Evolutionary conservation across 2,329 filamentous ascomycete genomes (phyloP).

Genomic region (Paecilomyces variotii): DNA sequence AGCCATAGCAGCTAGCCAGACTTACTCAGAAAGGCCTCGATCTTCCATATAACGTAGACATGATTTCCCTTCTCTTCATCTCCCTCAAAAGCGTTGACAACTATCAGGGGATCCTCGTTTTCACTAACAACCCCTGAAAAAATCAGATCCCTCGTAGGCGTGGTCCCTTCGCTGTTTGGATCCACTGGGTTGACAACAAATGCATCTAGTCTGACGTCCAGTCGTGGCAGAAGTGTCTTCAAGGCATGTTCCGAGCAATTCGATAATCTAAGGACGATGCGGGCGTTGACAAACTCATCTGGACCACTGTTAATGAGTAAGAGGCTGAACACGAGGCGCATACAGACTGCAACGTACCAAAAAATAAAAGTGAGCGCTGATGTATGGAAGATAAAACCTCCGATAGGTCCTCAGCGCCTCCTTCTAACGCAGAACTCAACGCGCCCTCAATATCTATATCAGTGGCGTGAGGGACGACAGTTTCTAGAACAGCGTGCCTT

Average conservation of each 20-base stretch:
- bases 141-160: slow-evolving; percentile 34
- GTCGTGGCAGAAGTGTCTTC: slow-evolving; percentile 40
- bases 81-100: slow-evolving; percentile 36
- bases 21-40: slow-evolving; percentile 35
- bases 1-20: background rate
- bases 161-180: slow-evolving; percentile 33
- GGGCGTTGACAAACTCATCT: slow-evolving; percentile 49
- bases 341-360: slow-evolving; percentile 31
- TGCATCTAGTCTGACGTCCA: slow-evolving; percentile 45
- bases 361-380: slow-evolving; percentile 46
- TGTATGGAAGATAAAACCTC: slow-evolving; percentile 41
- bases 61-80: slow-evolving; percentile 30
- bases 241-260: slow-evolving; percentile 41
- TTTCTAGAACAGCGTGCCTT: slow-evolving; percentile 35
- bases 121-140: slow-evolving; percentile 31
- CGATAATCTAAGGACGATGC: slow-evolving; percentile 45
- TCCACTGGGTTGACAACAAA: slow-evolving; percentile 34
- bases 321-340: slow-evolving; percentile 20
- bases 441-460: slow-evolving; percentile 31
- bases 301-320: slow-evolving; percentile 41
- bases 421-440: slow-evolving; percentile 38
- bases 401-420: slow-evolving; percentile 33
- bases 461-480: slow-evolving; percentile 36
- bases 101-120: slow-evolving; percentile 36
- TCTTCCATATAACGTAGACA: slow-evolving; percentile 39